These are phyloP conservation scores for Suillus ampliporus DNA, from an alignment of 768 basidiomycete genomes.

Conservation along the genomic window DNA sequence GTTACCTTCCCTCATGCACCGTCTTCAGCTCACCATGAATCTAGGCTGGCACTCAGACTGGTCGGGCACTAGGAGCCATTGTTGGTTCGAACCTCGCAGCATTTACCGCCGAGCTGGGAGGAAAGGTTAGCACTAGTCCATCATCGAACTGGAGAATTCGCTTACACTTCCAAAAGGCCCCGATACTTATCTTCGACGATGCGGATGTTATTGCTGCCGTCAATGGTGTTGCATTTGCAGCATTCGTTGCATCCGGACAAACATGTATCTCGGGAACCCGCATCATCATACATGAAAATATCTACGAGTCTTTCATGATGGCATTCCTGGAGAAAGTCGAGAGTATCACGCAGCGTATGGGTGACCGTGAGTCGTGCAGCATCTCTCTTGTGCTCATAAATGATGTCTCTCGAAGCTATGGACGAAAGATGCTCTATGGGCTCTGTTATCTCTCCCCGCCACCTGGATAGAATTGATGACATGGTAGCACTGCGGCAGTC, in stretches of 20 bases:
- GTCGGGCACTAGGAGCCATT: conserved; percentile 71
- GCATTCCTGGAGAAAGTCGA: conserved; percentile 65
- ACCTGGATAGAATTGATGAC: conserved; percentile 66
- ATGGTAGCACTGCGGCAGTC: conserved; percentile 55
- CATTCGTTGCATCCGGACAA: conserved; percentile 88
- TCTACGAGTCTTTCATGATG: conserved; percentile 73
- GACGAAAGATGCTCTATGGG: conserved; percentile 81
- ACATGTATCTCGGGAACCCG: conserved; percentile 92
- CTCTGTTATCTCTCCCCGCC: conserved; percentile 69
- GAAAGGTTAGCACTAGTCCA: conserved; percentile 57
- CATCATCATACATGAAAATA: conserved; percentile 70
- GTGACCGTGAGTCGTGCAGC: conserved; percentile 62
- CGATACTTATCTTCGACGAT: conserved; percentile 80
- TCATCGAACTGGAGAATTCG: neutral
- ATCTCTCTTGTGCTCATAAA: neutral
- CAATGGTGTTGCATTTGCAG: conserved; percentile 83
- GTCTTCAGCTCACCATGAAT: conserved; percentile 5
- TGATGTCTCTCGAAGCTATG: conserved; percentile 50
- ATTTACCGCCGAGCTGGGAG: conserved; percentile 86
- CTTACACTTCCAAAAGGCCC: conserved; percentile 55
- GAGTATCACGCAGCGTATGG: conserved; percentile 72
- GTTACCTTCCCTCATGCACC: neutral
- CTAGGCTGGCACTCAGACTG: conserved; percentile 81
- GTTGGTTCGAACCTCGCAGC: conserved; percentile 76
- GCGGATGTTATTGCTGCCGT: conserved; percentile 76